Percentiles rank a stretch among this genome's conserved stretches.
Evolutionary conservation across 2,329 filamentous ascomycete species (phyloP).

Genomic region (Arachnopeziza araneosa): DNA sequence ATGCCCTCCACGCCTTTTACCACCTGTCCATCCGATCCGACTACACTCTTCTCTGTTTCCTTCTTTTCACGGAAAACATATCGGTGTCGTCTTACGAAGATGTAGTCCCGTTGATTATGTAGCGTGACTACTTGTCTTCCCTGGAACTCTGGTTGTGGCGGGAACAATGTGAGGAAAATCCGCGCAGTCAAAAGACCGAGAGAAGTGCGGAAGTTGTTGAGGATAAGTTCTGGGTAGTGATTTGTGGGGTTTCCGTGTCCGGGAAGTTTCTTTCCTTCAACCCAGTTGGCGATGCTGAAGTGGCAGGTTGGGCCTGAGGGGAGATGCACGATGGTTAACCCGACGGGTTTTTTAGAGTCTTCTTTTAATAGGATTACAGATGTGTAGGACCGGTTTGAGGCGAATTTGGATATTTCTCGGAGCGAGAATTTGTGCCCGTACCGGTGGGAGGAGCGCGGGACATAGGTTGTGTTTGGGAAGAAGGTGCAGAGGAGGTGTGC

Average conservation of each 20-base stretch:
- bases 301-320: conserved; percentile 87
- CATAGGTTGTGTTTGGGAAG: conserved; percentile 77
- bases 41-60: conserved; percentile 78
- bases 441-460: conserved; percentile 76
- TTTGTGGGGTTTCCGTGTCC: conserved; percentile 85
- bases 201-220: conserved; percentile 94
- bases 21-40: conserved; percentile 74
- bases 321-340: conserved; percentile 77
- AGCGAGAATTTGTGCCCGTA: conserved; percentile 89
- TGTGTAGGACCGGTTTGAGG: conserved; percentile 75
- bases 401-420: conserved; percentile 83
- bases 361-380: conserved; percentile 81
- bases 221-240: conserved; percentile 81
- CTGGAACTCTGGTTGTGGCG: conserved; percentile 73
- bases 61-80: conserved; percentile 92
- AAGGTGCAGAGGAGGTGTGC: conserved; percentile 71
- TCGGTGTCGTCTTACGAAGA: conserved; percentile 84
- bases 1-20: conserved; percentile 83
- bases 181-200: conserved; percentile 83
- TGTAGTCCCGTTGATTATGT: conserved; percentile 94
- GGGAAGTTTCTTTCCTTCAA: conserved; percentile 79
- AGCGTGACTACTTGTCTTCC: conserved; percentile 87
- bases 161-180: conserved; percentile 76
- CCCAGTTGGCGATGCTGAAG: conserved; percentile 85
- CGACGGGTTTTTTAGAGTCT: conserved; percentile 78